Conservation (phyloP, 2,329 filamentous ascomycete genomes). For the Fusarium haematococcum region DNA sequence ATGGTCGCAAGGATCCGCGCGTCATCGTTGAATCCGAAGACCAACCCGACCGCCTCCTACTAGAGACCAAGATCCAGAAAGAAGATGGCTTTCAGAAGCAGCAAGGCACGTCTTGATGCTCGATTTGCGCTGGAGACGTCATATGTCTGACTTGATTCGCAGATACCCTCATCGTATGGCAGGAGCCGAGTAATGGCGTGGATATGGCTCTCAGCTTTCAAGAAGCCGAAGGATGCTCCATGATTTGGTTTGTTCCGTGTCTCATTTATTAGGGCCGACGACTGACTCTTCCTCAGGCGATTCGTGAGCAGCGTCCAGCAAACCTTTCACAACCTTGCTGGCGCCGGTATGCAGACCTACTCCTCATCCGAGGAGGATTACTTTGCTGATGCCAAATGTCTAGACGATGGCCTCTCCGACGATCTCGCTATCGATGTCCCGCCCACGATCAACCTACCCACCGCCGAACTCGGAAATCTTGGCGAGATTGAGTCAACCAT, state of each 20-base stretch:
- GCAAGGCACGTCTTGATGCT: slow-evolving; percentile 74
- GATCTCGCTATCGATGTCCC: slow-evolving; percentile 81
- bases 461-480: slow-evolving; percentile 84
- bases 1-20: slow-evolving; percentile 81
- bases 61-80: slow-evolving; percentile 91
- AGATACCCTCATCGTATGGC: slow-evolving; percentile 99
- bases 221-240: slow-evolving; percentile 91
- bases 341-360: slow-evolving; percentile 65
- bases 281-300: slow-evolving; percentile 70
- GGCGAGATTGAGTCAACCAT: slow-evolving; percentile 87
- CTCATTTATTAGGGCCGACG: not conserved
- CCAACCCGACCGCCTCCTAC: slow-evolving; percentile 81
- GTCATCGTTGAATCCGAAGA: slow-evolving; percentile 96
- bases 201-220: slow-evolving; percentile 99
- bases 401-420: slow-evolving; percentile 89
- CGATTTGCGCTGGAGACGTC: slow-evolving; percentile 31
- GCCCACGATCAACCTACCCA: slow-evolving; percentile 78
- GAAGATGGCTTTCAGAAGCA: slow-evolving; percentile 99
- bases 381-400: slow-evolving; percentile 42
- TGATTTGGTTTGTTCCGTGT: slow-evolving; percentile 78
- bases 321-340: slow-evolving; percentile 70
- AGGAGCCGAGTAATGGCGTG: slow-evolving; percentile 82
- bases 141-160: slow-evolving; percentile 45
- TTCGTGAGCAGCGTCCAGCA: slow-evolving; percentile 91
- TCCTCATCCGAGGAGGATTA: not conserved